Evolutionary conservation across 75 land plant species (phyloP).

Genomic region (Gnetum montanum): DNA sequence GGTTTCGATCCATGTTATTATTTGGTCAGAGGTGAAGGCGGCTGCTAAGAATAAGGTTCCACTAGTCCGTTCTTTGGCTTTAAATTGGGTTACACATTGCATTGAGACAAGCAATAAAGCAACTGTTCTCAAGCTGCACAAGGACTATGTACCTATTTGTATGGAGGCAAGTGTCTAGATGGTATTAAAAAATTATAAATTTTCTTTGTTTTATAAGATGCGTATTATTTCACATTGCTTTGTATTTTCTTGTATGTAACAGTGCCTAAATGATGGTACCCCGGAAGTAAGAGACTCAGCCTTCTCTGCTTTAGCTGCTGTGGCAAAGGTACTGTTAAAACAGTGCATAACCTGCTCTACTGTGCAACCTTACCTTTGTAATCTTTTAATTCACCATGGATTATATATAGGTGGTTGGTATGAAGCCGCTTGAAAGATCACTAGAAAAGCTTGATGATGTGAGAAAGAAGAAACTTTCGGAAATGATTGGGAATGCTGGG

Average conservation of each 20-base stretch:
- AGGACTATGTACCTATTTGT: constrained; percentile 93
- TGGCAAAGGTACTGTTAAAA: constrained; percentile 69
- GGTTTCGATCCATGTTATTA: too few species aligned
- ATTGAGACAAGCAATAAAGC: constrained; percentile 87
- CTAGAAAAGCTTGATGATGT: constrained; percentile 97
- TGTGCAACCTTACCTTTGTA: too few species aligned
- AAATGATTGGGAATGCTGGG: constrained; percentile 67
- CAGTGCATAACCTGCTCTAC: too few species aligned
- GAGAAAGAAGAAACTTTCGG: constrained; percentile 84
- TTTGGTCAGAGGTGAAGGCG: constrained; percentile 87
- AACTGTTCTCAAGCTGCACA: constrained; percentile 80
- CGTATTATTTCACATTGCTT: too few species aligned
- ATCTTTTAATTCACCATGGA: neutral
- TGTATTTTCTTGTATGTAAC: neutral
- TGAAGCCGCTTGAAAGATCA: constrained; percentile 90
- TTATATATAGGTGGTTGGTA: constrained; percentile 70
- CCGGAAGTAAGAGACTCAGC: constrained; percentile 99
- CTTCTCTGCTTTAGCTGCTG: constrained; percentile 86
- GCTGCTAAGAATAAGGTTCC: constrained; percentile 98
- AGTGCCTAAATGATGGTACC: constrained; percentile 96
- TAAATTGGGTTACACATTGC: constrained; percentile 87
- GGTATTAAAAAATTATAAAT: too few species aligned
- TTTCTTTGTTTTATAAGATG: neutral
- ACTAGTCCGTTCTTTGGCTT: constrained; percentile 75
- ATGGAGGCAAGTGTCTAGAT: constrained; percentile 82